A percentile compares a stretch with the other conserved stretches of the same genome.
Conservation (phyloP, 306 rosid species). For the Corylus heterophylla region DNA sequence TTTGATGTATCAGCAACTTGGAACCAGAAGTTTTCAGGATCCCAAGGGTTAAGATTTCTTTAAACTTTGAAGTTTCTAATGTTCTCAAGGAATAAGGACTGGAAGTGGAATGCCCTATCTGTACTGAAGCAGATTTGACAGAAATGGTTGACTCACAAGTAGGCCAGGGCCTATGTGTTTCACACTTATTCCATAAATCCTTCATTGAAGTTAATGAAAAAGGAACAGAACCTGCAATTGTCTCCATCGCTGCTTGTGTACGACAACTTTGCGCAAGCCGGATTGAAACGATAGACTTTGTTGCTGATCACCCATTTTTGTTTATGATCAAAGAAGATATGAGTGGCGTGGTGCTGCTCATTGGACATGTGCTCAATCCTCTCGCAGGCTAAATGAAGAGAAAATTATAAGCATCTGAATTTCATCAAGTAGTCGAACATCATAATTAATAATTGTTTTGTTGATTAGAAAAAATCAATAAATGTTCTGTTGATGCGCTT, state of each 20-base stretch:
- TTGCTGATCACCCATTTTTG: too few relatives aligned
- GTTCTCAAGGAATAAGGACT: constrained; percentile 52
- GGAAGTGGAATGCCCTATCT: background rate
- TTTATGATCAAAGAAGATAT: too few relatives aligned
- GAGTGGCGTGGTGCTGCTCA: too few relatives aligned
- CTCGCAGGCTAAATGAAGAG: too few relatives aligned
- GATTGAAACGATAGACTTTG: constrained; percentile 37
- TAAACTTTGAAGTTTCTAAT: constrained; percentile 49
- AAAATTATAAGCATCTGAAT: too few relatives aligned
- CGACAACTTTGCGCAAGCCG: background rate
- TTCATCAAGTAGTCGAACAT: too few relatives aligned
- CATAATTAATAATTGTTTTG: too few relatives aligned
- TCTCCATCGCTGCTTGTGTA: constrained; percentile 17
- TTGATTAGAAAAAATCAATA: too few relatives aligned
- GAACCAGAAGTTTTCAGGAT: too few relatives aligned
- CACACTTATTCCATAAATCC: constrained; percentile 31
- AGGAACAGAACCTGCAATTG: constrained; percentile 84
- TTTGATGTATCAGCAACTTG: too few relatives aligned
- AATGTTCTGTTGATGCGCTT: too few relatives aligned
- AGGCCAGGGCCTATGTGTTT: constrained; percentile 25
- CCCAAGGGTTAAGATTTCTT: constrained; percentile 63
- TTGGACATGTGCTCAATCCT: too few relatives aligned
- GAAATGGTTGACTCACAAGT: constrained; percentile 64
- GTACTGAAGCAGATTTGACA: constrained; percentile 27
- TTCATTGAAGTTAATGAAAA: constrained; percentile 79